Base-by-base conservation (phyloP, 768 basidiomycete species). In the Botryobasidium botryosum region DNA sequence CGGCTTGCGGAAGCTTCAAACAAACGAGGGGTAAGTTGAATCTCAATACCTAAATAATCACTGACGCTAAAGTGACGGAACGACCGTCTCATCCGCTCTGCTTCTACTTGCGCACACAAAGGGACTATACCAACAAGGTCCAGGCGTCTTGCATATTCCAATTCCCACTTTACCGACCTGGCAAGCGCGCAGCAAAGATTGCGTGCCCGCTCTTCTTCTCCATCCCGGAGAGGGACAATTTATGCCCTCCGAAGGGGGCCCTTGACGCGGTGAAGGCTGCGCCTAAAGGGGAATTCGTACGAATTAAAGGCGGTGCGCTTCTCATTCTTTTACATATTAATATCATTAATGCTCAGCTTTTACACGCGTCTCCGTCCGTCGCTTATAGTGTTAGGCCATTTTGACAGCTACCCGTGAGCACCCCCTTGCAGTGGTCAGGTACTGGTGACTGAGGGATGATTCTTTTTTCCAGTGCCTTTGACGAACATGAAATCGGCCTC, bases 1-100 rank as follows among this genome's bases (percentile, higher is more conserved):
- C 49, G 53, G 4, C 46, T 63, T 26, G 56, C 53, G 4, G 43
- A 46, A 1, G 54, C 54, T 3, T 57, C 56, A 0, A 46, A 51
- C 4, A 35, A 40, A 6, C 38, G 55, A 21, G 60, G 61, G 1
- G 50, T 59, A 50, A 23, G 33, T 27, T 2, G 37, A 51, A 36
- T 43, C 36, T 28, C 43, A 44, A 20, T 3, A 44, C 32, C 31
- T 5, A 17, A 21, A 10, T 8, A 24, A 31, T 31, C n/a, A 18
- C 20, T 25, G 6, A 36, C 10, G 18, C 24, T 24, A 51, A 38
- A 44, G 45, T 23, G 18, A 41, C 17, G 15, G 12, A 26, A 32
- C 10, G 23, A 13, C 12, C 13, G 29, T 51, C 44, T 48, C 53
- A 21, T 46, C 51, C 4, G 50, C 47, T 6, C 52, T 51, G 12